These are phyloP conservation scores for Lepidium africanum DNA, from an alignment of 345 rosid genomes.

Conservation along the genomic window DNA sequence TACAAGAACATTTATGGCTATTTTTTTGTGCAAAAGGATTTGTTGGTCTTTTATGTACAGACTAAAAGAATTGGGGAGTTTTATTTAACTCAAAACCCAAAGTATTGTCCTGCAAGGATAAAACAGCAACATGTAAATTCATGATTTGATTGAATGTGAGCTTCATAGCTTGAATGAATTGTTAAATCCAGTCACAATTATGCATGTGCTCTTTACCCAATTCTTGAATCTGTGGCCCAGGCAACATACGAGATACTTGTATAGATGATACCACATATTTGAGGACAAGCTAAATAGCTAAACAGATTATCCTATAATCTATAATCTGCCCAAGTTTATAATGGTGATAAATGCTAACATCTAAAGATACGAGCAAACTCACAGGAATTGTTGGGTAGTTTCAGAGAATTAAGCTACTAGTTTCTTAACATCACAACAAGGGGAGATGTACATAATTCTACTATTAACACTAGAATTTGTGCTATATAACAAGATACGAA, in stretches of 20 bases:
- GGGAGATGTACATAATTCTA: not conserved
- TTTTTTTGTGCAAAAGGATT: constrained; percentile 43
- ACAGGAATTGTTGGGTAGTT: not conserved
- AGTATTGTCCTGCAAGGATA: constrained; percentile 15
- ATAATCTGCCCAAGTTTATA: not conserved
- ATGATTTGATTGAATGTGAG: constrained; percentile 27
- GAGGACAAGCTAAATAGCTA: not conserved
- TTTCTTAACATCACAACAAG: not conserved
- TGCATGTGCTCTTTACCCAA: not conserved
- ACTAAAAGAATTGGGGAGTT: constrained; percentile 18
- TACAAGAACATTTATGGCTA: constrained; percentile 31
- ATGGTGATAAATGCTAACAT: not conserved
- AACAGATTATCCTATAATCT: not conserved
- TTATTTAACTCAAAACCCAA: constrained; percentile 27
- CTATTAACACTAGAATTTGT: not conserved
- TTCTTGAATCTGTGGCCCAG: not conserved
- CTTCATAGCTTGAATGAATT: not conserved
- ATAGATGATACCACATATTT: not conserved
- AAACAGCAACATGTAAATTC: constrained; percentile 28
- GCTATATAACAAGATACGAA: not conserved
- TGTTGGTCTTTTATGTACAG: constrained; percentile 40
- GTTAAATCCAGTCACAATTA: not conserved
- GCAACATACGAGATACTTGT: not conserved
- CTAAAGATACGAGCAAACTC: not conserved
- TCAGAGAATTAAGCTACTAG: not conserved